phyloP scores from a whole-genome alignment of 768 basidiomycete genomes.

The Leccinellum rugosiceps region DNA sequence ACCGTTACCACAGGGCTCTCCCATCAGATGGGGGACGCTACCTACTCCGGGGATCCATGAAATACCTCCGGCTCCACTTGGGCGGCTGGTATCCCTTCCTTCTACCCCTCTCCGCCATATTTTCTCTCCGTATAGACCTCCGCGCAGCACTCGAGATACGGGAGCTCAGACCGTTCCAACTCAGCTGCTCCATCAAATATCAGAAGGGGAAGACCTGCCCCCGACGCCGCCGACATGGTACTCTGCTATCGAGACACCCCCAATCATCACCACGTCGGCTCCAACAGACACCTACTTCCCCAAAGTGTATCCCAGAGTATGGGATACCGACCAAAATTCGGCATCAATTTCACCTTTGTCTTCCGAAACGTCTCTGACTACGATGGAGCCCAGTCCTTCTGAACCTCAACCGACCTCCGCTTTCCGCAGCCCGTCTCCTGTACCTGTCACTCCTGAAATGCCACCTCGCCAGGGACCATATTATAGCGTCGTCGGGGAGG shows the following conservation, averaged over 20 bases:
- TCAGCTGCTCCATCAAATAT: conserved; percentile 8
- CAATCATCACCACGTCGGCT: conserved; percentile 52
- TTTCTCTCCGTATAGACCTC: conserved; percentile 15
- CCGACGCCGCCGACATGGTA: conserved; percentile 77
- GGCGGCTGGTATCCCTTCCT: conserved; percentile 50
- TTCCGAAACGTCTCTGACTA: conserved; percentile 24
- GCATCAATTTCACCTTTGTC: conserved; percentile 37
- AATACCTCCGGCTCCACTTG: conserved; percentile 58
- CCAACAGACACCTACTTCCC: conserved; percentile 76
- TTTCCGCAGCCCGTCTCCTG: conserved; percentile 61
- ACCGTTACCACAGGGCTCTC: conserved; percentile 31
- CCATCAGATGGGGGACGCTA: conserved; percentile 46
- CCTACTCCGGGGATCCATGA: conserved; percentile 64
- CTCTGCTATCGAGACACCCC: conserved; percentile 76
- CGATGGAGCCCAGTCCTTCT: conserved; percentile 15
- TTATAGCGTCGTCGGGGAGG: conserved; percentile 51
- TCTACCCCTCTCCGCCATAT: conserved; percentile 27
- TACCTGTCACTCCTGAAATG: conserved; percentile 61
- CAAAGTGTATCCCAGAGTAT: conserved; percentile 80
- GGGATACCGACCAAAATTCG: conserved; percentile 59
- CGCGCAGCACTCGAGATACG: conserved; percentile 13
- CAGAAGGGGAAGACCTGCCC: conserved; percentile 45
- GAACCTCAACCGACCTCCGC: conserved; percentile 20
- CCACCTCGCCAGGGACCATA: conserved; percentile 75
- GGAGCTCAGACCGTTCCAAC: conserved; percentile 23